Evolutionary conservation across 2,329 filamentous ascomycete genomes (phyloP).

Genomic region (Phialophora macrospora): DNA sequence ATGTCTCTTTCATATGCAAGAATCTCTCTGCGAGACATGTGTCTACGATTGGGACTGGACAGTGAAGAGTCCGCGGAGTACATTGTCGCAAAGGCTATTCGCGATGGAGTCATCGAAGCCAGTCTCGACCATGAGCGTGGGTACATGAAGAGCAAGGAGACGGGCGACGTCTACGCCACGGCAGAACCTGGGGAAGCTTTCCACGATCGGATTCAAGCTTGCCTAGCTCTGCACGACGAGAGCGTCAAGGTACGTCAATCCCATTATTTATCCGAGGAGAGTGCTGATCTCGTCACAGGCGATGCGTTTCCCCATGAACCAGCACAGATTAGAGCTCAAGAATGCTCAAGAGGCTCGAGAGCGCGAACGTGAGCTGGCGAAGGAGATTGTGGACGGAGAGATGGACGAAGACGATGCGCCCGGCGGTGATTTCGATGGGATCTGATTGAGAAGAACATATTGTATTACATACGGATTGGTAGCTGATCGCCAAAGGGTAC

Average conservation of each 20-base stretch:
- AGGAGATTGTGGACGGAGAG: conserved; percentile 98
- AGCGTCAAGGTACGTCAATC: conserved; percentile 80
- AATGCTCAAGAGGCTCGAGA: conserved; percentile 98
- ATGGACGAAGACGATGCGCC: conserved; percentile 90
- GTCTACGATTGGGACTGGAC: conserved; percentile 88
- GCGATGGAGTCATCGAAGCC: conserved; percentile 96
- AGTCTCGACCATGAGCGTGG: conserved; percentile 91
- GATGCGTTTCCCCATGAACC: conserved; percentile 99
- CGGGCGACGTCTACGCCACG: conserved; percentile 94
- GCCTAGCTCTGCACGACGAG: conserved; percentile 90
- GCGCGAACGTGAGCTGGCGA: conserved; percentile 92
- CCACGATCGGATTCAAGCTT: conserved; percentile 93
- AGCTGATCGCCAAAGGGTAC: neutral
- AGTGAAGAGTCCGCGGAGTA: conserved; percentile 98
- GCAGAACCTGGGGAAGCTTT: conserved; percentile 95
- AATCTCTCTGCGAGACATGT: conserved; percentile 96
- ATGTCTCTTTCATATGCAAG: conserved; percentile 98
- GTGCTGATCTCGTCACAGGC: conserved; percentile 62
- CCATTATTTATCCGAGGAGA: neutral
- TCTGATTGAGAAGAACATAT: conserved; percentile 61
- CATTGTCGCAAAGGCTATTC: conserved; percentile 97
- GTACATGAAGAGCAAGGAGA: conserved; percentile 98
- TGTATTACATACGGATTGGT: conserved; percentile 17
- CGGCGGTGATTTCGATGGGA: conserved; percentile 92
- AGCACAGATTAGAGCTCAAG: conserved; percentile 94